Base-by-base conservation (phyloP, 768 basidiomycete genomes). In the Lentinula detonsa region DNA sequence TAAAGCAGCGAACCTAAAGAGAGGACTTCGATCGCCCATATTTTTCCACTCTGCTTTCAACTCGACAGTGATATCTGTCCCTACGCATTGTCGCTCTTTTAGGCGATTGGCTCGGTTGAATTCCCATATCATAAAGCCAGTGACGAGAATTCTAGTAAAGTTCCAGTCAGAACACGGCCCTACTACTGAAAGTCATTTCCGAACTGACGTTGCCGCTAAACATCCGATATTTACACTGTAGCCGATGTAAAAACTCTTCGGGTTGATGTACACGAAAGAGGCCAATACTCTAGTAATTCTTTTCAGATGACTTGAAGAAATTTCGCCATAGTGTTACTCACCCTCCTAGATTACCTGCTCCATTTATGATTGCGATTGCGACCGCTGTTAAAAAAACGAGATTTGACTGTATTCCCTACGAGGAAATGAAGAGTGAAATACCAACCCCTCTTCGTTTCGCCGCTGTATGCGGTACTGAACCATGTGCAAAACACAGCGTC, bases 311-410 rank as follows among this genome's bases (percentile, higher is more conserved):
- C 5, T 48, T 33, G 6, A 16, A 4, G 2, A 15, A n/a, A 35
- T 13, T 48, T 4, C 3, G 34, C 0, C 16, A 35, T 8, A n/a
- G 45, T 43, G 1, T 2, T 37, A 57, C 65, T 18, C 35, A 66
- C 66, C 77, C 79, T 62, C 80, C 81, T 3, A 81, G 66, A 60
- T 82, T 81, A 40, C 76, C 81, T 0, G 76, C 11, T 16, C 81
- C 80, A 61, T 78, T 74, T 28, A 81, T 73, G 73, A 79, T 74
- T 5, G 79, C 81, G 46, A 81, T 64, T 28, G 74, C 76, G 11
- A 80, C 77, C 3, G 74, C 81, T 52, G 71, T 67, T 63, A 28
- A 28, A 28, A 28, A 28, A 28, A 28, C 28, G 28, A 3, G 28
- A 28, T 28, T 28, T 28, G 28, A 43, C 13, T 52, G 31, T n/a